These are phyloP conservation scores for Clonostachys byssicola DNA, from an alignment of 2,329 filamentous ascomycete genomes.

Conservation along the genomic window DNA sequence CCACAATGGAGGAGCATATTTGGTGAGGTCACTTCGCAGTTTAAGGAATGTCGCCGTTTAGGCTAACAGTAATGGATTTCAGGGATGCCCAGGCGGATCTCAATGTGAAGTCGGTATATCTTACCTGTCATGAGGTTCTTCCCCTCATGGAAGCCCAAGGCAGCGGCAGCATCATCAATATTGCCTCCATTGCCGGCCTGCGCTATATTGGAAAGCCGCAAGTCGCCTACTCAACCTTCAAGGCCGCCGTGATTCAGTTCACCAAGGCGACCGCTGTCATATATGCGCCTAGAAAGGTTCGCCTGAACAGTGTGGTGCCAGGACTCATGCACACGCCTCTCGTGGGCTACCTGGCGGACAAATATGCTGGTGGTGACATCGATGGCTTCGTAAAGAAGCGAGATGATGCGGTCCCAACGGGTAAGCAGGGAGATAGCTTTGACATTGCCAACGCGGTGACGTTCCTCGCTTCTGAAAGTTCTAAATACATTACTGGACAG, in stretches of 20 bases:
- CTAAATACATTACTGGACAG: conserved; percentile 56
- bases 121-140: conserved; percentile 45
- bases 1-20: conserved; percentile 35
- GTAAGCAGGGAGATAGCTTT: conserved; percentile 52
- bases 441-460: conserved; percentile 53
- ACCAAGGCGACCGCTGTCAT: conserved; percentile 43
- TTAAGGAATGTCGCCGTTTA: too few species aligned
- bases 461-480: conserved; percentile 54
- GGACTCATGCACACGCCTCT: too few species aligned
- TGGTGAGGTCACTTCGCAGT: conserved; percentile 23
- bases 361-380: conserved; percentile 2
- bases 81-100: conserved; percentile 43
- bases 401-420: conserved; percentile 53
- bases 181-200: conserved; percentile 29
- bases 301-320: conserved; percentile 41
- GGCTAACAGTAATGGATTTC: too few species aligned
- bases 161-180: conserved; percentile 32
- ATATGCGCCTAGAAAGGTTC: conserved; percentile 38
- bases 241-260: conserved; percentile 47
- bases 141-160: conserved; percentile 48
- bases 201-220: conserved; percentile 33
- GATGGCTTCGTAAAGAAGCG: conserved; percentile 25
- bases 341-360: conserved; percentile 37
- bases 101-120: conserved; percentile 52
- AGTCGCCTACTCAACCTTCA: conserved; percentile 46